Conservation (phyloP, 2,329 filamentous ascomycete species). For the Microcera coccophila region DNA sequence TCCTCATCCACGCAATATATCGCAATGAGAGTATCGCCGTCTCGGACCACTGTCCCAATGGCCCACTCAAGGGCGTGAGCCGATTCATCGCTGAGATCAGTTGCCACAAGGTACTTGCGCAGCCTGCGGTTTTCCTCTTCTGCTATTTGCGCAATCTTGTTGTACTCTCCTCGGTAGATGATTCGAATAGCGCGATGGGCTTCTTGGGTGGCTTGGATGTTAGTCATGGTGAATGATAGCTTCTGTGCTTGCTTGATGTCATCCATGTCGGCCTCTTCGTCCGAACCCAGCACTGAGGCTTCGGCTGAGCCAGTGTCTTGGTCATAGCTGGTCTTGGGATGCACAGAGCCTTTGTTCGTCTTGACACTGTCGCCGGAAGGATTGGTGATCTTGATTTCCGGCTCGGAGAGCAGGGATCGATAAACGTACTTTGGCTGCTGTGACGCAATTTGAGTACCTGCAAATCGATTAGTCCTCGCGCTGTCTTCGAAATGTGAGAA, state of each 20-base stretch:
- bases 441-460: constrained; percentile 52
- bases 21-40: constrained; percentile 89
- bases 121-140: constrained; percentile 74
- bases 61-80: constrained; percentile 97
- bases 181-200: constrained; percentile 81
- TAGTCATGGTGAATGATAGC: constrained; percentile 74
- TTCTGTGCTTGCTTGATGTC: constrained; percentile 88
- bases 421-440: constrained; percentile 52
- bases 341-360: constrained; percentile 56
- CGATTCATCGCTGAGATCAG: constrained; percentile 89
- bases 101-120: constrained; percentile 92
- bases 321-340: constrained; percentile 84
- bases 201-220: constrained; percentile 70
- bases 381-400: constrained; percentile 61
- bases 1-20: constrained; percentile 95
- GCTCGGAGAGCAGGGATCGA: constrained; percentile 62
- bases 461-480: no score
- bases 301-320: constrained; percentile 53
- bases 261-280: constrained; percentile 77
- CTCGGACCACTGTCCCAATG: constrained; percentile 87
- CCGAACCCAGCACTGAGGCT: constrained; percentile 67
- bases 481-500: background rate
- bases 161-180: constrained; percentile 84
- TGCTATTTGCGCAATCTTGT: constrained; percentile 69
- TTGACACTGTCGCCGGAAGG: constrained; percentile 60